Percentiles rank a stretch among this genome's conserved stretches.
phyloP scores from a whole-genome alignment of 352 stramenopile species.

The Phytopythium kandeliae region DNA sequence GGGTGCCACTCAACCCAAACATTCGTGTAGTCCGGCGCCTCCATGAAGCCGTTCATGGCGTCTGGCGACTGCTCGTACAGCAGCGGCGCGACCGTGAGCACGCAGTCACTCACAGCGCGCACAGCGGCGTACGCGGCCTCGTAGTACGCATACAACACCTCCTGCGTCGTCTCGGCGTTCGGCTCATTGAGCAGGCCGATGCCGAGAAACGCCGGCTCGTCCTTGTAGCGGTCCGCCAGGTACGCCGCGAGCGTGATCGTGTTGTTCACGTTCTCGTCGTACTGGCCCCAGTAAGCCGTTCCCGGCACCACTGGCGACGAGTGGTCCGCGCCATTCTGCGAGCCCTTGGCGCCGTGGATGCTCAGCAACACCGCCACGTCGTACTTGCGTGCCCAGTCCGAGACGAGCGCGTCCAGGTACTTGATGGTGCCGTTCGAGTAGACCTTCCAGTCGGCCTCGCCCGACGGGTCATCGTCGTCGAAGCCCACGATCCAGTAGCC shows the following conservation, averaged over 20 bases:
- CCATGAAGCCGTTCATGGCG: conserved; percentile 51
- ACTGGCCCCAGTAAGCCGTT: conserved; percentile 30
- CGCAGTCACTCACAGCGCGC: conserved; percentile 39
- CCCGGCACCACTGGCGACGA: conserved; percentile 27
- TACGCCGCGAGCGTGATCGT: conserved; percentile 27
- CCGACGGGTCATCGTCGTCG: conserved; percentile 24
- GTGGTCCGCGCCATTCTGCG: conserved; percentile 55
- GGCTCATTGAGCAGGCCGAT: conserved; percentile 56
- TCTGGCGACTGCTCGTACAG: conserved; percentile 55
- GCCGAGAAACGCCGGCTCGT: conserved; percentile 42
- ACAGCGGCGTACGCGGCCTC: conserved; percentile 41
- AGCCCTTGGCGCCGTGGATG: conserved; percentile 52
- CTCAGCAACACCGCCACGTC: conserved; percentile 46
- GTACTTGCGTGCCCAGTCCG: conserved; percentile 28
- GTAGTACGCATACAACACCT: conserved; percentile 53
- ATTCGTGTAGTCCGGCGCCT: conserved; percentile 44
- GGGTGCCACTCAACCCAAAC: conserved; percentile 82
- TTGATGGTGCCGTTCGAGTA: conserved; percentile 31
- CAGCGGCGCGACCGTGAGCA: conserved; percentile 56
- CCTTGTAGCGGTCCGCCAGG: conserved; percentile 38
- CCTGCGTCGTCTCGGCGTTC: conserved; percentile 19
- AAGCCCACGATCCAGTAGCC: conserved; percentile 53
- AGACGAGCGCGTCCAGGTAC: conserved; percentile 42
- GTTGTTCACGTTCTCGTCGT: conserved; percentile 32
- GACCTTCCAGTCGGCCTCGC: conserved; percentile 27